phyloP scores from a whole-genome alignment of 2,329 filamentous ascomycete species.

The Beauveria asiatica region DNA sequence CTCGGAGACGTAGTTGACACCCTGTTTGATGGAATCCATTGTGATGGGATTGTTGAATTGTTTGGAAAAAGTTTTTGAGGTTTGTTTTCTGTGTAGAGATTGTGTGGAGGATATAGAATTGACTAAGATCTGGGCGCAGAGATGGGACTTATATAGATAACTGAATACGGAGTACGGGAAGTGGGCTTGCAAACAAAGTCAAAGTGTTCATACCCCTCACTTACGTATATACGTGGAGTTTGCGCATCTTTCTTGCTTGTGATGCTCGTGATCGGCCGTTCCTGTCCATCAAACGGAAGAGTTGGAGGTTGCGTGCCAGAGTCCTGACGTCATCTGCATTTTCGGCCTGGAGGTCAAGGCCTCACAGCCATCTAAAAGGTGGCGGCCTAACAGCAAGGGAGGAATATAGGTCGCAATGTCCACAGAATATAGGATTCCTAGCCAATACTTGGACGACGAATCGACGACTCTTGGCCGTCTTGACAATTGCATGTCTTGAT shows the following conservation, averaged over 20 bases:
- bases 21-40: constrained; percentile 51
- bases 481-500: background rate
- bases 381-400: background rate
- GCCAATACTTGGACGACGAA: background rate
- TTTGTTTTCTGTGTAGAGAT: constrained; percentile 12
- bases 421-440: background rate
- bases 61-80: constrained; percentile 5
- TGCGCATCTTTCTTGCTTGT: background rate
- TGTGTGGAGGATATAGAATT: constrained; percentile 3
- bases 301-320: background rate
- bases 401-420: background rate
- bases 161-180: background rate
- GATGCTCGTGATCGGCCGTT: constrained; percentile 5
- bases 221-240: constrained; percentile 1
- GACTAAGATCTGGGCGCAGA: constrained; percentile 18
- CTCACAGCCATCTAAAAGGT: background rate
- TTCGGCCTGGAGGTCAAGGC: background rate
- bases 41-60: constrained; percentile 15
- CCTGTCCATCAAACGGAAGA: background rate
- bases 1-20: constrained; percentile 59
- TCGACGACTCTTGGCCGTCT: background rate
- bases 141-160: constrained; percentile 6
- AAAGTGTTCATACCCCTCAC: constrained; percentile 8
- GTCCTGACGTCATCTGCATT: constrained; percentile 8
- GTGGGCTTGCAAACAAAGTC: background rate